Percentiles rank a stretch among this genome's conserved stretches.
Conservation (phyloP, 129 eudicot genomes). For the Solidago caesia region DNA sequence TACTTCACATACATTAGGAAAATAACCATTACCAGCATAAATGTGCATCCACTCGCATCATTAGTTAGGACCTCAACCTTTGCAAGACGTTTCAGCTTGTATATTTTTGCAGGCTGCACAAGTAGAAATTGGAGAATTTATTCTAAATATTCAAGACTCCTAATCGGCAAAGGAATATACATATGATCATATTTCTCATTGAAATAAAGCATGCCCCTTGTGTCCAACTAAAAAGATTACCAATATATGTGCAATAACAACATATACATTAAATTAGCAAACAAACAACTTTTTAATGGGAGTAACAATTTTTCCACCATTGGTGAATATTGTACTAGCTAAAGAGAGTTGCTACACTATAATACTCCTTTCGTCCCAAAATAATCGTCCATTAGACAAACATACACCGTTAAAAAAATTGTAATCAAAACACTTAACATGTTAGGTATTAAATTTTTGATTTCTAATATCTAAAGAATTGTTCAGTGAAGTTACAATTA, state of each 20-base stretch:
- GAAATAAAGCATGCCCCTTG: not conserved
- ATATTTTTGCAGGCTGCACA: slow-evolving; percentile 76
- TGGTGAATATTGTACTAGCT: no score
- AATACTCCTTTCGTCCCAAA: no score
- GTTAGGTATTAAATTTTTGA: not conserved
- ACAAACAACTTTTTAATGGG: not conserved
- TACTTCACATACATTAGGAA: not conserved
- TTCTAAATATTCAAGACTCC: not conserved
- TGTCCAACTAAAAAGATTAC: not conserved
- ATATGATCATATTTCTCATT: slow-evolving; percentile 1
- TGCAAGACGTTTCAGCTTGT: slow-evolving; percentile 87
- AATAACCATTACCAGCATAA: slow-evolving; percentile 62
- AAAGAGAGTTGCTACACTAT: no score
- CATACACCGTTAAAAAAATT: no score
- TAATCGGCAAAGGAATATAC: slow-evolving; percentile 4
- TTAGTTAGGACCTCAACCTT: slow-evolving; percentile 77
- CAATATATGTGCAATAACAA: not conserved
- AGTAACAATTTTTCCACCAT: not conserved
- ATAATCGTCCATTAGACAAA: no score
- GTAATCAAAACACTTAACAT: not conserved
- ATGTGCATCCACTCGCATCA: slow-evolving; percentile 94
- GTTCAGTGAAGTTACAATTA: not conserved
- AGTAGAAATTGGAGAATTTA: slow-evolving; percentile 7
- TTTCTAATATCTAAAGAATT: not conserved
- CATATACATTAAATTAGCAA: not conserved